A percentile compares a stretch with the other conserved stretches of the same genome.
Evolutionary conservation across 176 grass and related monocot species (phyloP).

Genomic region (Carex littledalei): DNA sequence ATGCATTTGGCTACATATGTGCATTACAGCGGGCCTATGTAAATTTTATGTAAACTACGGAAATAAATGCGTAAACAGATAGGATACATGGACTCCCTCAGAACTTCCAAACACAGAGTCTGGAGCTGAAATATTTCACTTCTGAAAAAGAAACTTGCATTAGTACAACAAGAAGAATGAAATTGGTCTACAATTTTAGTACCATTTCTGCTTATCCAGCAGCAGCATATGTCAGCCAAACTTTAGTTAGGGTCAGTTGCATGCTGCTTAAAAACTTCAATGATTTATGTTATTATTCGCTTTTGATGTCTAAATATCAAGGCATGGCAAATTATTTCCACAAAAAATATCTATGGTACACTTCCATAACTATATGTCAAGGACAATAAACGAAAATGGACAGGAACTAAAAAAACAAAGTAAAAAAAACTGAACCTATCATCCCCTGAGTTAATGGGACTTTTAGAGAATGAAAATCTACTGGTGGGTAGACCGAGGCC

Average conservation of each 20-base stretch:
- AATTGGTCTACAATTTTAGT: neutral
- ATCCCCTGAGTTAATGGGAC: constrained; percentile 10
- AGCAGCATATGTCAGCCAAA: neutral
- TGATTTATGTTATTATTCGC: neutral
- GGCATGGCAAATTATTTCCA: neutral
- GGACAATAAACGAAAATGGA: constrained; percentile 3
- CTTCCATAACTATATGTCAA: neutral
- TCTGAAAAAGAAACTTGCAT: constrained; percentile 48
- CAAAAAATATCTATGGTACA: neutral
- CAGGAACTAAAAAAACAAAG: neutral
- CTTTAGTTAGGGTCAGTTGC: neutral
- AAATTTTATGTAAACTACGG: neutral
- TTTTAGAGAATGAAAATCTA: constrained; percentile 61
- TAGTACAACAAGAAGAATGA: constrained; percentile 18
- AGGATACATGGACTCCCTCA: constrained; percentile 90
- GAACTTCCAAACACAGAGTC: constrained; percentile 68
- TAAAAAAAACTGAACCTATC: constrained; percentile 18
- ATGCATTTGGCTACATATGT: neutral
- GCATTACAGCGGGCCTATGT: neutral
- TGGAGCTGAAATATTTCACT: constrained; percentile 67
- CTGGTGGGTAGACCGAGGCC: constrained; percentile 75
- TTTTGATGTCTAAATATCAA: neutral
- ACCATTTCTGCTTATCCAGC: neutral
- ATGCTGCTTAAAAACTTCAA: neutral
- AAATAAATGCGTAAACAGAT: neutral